Conservation (phyloP, 2,329 filamentous ascomycete genomes). For the Fusarium sp. region DNA sequence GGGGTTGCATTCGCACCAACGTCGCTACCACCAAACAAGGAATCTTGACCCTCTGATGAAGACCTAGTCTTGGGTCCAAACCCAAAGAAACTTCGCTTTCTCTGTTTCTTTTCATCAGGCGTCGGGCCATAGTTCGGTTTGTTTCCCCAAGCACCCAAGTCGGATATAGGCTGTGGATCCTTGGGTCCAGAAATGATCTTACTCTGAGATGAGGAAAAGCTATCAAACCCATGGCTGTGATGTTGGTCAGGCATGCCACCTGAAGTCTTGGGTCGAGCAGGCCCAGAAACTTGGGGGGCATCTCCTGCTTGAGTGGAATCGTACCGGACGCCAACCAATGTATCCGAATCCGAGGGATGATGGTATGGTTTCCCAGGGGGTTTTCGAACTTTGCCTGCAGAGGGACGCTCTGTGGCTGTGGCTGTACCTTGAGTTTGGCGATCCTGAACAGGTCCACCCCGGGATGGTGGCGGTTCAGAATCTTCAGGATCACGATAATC, state of each 20-base stretch:
- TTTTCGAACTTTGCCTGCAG: constrained; percentile 45
- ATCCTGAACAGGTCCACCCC: constrained; percentile 49
- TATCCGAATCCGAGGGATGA: constrained; percentile 53
- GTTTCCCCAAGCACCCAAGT: constrained; percentile 87
- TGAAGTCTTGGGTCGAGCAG: constrained; percentile 50
- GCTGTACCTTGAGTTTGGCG: constrained; percentile 49
- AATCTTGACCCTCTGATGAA: constrained; percentile 67
- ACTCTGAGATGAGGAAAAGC: constrained; percentile 50
- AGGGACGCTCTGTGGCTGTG: constrained; percentile 27
- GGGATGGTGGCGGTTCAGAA: constrained; percentile 44
- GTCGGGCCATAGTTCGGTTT: constrained; percentile 65
- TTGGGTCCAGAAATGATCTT: constrained; percentile 82
- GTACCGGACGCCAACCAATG: constrained; percentile 67
- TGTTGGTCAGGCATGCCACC: constrained; percentile 47
- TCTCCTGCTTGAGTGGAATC: constrained; percentile 64
- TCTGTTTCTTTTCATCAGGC: constrained; percentile 78
- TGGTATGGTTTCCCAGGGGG: constrained; percentile 47
- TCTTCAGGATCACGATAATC: constrained; percentile 74
- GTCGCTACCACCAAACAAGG: constrained; percentile 61
- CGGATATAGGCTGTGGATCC: constrained; percentile 84
- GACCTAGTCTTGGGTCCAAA: constrained; percentile 69
- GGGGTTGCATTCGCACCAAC: constrained; percentile 56
- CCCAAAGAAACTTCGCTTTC: constrained; percentile 83
- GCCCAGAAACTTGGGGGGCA: constrained; percentile 54
- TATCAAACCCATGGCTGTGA: constrained; percentile 47